Evolutionary conservation across 1,284 basidiomycete species (phyloP).

Genomic region (Cryptococcus sp.): DNA sequence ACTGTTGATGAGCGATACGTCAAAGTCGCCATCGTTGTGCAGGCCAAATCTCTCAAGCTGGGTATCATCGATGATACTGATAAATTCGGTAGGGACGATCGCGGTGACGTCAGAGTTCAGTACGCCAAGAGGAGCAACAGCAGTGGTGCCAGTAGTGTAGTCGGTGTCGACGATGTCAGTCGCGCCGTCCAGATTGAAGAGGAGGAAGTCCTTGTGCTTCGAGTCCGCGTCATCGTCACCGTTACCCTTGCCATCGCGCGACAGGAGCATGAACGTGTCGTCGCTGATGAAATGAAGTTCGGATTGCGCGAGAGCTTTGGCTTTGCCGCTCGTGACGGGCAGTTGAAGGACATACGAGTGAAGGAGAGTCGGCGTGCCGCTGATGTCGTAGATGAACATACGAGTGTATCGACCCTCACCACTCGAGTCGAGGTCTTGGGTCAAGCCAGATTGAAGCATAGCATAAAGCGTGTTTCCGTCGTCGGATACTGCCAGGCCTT

Average conservation of each 20-base stretch:
- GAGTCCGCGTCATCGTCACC: slow-evolving; percentile 32
- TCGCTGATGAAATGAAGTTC: slow-evolving; percentile 36
- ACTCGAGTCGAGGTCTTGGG: slow-evolving; percentile 36
- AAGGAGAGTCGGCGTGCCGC: slow-evolving; percentile 28
- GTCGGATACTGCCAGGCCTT: slow-evolving; percentile 43
- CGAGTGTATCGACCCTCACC: slow-evolving; percentile 36
- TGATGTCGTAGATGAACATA: slow-evolving; percentile 36
- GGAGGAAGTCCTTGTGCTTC: slow-evolving; percentile 39
- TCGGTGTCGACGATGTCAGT: slow-evolving; percentile 46
- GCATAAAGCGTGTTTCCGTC: slow-evolving; percentile 45
- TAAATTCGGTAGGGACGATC: slow-evolving; percentile 34
- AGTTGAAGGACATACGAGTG: slow-evolving; percentile 43
- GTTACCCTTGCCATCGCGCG: slow-evolving; percentile 49
- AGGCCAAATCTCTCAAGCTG: slow-evolving; percentile 47
- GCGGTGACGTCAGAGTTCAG: slow-evolving; percentile 37
- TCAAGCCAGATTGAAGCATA: slow-evolving; percentile 41
- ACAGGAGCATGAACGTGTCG: slow-evolving; percentile 45
- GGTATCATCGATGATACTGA: slow-evolving; percentile 39
- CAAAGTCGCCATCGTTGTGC: slow-evolving; percentile 38
- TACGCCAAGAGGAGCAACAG: slow-evolving; percentile 41
- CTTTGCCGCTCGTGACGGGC: slow-evolving; percentile 44
- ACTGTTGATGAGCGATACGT: slow-evolving; percentile 61
- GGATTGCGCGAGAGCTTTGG: slow-evolving; percentile 38
- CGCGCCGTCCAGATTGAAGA: slow-evolving; percentile 38
- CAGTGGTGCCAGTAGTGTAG: slow-evolving; percentile 35